Evolutionary conservation across 73 alveolate species (phyloP).

Genomic region (Paramecium pentaurelia): DNA sequence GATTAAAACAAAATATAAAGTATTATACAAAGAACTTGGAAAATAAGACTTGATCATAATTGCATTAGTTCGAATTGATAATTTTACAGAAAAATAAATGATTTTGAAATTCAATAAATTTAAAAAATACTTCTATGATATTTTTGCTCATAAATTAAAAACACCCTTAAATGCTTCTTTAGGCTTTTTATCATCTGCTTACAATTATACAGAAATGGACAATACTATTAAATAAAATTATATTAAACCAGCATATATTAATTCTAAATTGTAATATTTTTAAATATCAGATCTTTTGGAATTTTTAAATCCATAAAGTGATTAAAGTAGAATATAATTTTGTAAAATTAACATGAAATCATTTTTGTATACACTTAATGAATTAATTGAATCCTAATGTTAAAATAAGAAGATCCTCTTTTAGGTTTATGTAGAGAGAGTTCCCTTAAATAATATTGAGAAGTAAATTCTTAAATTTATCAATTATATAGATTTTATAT

Average conservation of each 20-base stretch:
- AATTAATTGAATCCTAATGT: background rate
- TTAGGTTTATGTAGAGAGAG: background rate
- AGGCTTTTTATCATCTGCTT: background rate
- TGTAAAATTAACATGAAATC: background rate
- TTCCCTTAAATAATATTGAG: background rate
- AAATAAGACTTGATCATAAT: background rate
- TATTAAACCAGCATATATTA: background rate
- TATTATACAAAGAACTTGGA: background rate
- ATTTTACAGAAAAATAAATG: background rate
- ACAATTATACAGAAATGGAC: background rate
- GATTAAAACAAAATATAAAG: background rate
- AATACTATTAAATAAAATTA: background rate
- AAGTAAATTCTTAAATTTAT: background rate
- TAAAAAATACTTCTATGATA: background rate
- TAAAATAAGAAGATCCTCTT: background rate
- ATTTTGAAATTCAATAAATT: background rate
- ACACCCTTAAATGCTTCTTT: slow-evolving; percentile 19
- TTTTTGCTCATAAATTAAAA: slow-evolving; percentile 23
- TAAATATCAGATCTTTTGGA: background rate
- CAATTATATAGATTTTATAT: background rate
- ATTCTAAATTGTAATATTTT: background rate
- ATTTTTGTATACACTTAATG: background rate
- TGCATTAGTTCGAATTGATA: background rate
- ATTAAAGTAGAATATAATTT: background rate
- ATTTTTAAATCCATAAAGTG: background rate